These are phyloP conservation scores for Cystobasidium onofrii DNA, from an alignment of 768 basidiomycete genomes.

Conservation along the genomic window DNA sequence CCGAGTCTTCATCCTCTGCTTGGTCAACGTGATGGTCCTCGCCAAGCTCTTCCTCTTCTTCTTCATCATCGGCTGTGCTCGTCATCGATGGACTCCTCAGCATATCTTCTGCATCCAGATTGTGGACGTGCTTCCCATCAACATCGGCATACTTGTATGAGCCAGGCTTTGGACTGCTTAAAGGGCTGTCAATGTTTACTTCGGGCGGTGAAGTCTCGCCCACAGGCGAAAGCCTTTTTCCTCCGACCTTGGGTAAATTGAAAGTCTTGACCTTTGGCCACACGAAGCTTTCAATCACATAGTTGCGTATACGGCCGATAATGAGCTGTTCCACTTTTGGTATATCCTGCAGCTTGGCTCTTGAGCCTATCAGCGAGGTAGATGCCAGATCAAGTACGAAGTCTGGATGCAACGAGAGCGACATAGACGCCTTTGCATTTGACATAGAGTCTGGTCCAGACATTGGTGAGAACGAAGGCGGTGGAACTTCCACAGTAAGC, in stretches of 20 bases:
- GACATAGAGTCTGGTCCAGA: slow-evolving; percentile 41
- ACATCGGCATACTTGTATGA: neutral
- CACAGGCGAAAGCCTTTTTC: neutral
- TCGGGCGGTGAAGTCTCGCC: neutral
- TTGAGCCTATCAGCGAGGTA: slow-evolving; percentile 84
- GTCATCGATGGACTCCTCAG: neutral
- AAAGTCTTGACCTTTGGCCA: slow-evolving; percentile 50
- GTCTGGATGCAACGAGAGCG: slow-evolving; percentile 70
- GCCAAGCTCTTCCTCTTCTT: slow-evolving; percentile 10
- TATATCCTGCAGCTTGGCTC: slow-evolving; percentile 94
- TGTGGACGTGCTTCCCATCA: neutral
- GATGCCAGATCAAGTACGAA: slow-evolving; percentile 80
- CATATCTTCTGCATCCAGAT: neutral
- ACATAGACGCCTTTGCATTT: slow-evolving; percentile 56
- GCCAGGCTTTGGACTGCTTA: neutral
- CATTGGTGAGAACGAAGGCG: slow-evolving; percentile 45
- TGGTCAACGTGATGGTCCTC: neutral
- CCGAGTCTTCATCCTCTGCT: neutral
- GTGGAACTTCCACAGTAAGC: slow-evolving; percentile 29
- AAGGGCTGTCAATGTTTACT: neutral
- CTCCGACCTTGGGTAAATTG: slow-evolving; percentile 13
- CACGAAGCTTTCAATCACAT: slow-evolving; percentile 49
- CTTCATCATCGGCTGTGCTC: slow-evolving; percentile 4
- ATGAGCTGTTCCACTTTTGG: slow-evolving; percentile 96
- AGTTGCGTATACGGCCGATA: slow-evolving; percentile 66